Base-by-base conservation (phyloP, 495 filamentous ascomycete genomes). In the Neohortaea acidophila region DNA sequence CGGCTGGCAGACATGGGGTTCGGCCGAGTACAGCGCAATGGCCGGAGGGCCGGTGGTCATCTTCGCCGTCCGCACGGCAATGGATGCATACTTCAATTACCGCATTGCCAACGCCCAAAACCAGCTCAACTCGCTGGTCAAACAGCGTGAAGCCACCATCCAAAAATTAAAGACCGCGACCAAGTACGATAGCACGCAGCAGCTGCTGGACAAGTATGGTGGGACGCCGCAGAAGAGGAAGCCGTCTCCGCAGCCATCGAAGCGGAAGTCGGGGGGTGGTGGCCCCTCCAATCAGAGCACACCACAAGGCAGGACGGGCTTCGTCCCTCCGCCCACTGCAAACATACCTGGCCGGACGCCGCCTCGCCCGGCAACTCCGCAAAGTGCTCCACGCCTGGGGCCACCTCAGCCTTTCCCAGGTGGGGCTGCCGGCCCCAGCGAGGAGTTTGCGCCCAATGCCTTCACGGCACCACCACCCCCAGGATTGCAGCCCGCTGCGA, bases 161-260 rank as follows among this genome's bases (percentile, higher is more conserved):
- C 81, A 91, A 52, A 86, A 84, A 59, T 73, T 97, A 33, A 97
- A 96, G 59, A 71, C 73, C 21, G 85, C 85, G 14, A 97, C 89
- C 23, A 92, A 81, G 54, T 97, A 91, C 61, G 79, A 94, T 58
- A 84, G 85, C 5, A 97, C 89, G 12, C 80, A 91, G 53, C 74
- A 93, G 51, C 60, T 97, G 35, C 71, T 97, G 2, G 81, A 96
- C 52, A 97, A 94, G 53, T 97, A 97, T 55, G 86, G 82, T 25
- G 81, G 72, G 0, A 27, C 44, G 3, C 46, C 48, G 18, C n/a
- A 27, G 18, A 43, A 51, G 32, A 36, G 37, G 30, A 37, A 37
- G 35, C 31, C 30, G 22, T 50, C 36, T 23, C 54, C 30, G 11
- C 62, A 68, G 25, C 64, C 70, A 13, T 66, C 64, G 0, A 60